Evolutionary conservation across 2,329 filamentous ascomycete species (phyloP), one percentile per base, ranked within the genome.

Genomic region (Grosmannia serpens): DNA sequence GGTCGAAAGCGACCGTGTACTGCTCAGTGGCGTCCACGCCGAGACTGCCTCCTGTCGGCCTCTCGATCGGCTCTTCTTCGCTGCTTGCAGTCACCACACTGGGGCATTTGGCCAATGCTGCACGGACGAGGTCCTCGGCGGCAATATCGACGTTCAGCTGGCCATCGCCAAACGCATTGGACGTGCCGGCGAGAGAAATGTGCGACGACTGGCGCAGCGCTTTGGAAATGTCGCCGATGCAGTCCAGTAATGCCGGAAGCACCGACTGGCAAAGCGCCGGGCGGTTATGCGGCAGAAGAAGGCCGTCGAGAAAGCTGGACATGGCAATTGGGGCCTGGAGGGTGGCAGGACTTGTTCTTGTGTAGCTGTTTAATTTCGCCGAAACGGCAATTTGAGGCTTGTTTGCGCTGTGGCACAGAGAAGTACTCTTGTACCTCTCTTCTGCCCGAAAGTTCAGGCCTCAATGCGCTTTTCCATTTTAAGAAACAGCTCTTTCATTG

Each of bases 1-100:
- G 83, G 63, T 86, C 83, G 63, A 85, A 86, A 0, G 81, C 82
- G 10, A 84, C 69, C 0, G 81, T 78, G 68, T 85, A 85, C 31
- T 70, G 65, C 63, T 83, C 77, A 2, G 57, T 13, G 11, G 35
- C 35, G 7, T 38, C 17, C 15, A 9, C 24, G 33, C 41, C 52
- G 22, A 44, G 10, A 17, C 3, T 15, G 58, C 66, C 61, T 44
- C 61, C 47, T 56, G 70, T 62, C 41, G 67, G 26, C 60, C 68
- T 68, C 67, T 84, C 81, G 1, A 80, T 65, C 0, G 81, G 81
- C 56, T 84, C 81, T 65, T 85, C 82, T 65, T 85, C 82, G 66
- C 81, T 82, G 68, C 77, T 82, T 1, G 79, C 80, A 0, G 77
- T 76, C 15, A 69, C 69, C 1, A 82, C 73, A 1, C 73, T 67